Evolutionary conservation across 2,329 filamentous ascomycete genomes (phyloP).

Genomic region (Akanthomyces lecanii): DNA sequence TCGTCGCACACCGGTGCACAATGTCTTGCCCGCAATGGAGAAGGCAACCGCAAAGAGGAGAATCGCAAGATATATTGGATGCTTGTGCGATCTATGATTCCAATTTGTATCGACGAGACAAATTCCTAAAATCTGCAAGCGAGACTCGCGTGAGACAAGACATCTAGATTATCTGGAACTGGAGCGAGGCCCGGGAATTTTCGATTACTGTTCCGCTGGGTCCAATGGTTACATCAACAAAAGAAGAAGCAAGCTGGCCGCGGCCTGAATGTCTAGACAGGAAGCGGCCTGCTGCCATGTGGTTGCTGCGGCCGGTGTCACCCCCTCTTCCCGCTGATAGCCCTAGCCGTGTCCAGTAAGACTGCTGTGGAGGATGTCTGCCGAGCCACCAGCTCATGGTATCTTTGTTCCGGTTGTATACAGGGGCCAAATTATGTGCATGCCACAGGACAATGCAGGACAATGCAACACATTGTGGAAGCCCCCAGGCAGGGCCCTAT

Average conservation of each 20-base stretch:
- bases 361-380: slow-evolving; percentile 8
- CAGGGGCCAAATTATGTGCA: slow-evolving; percentile 6
- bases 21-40: slow-evolving; percentile 3
- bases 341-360: background rate
- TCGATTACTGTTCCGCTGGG: slow-evolving; percentile 3
- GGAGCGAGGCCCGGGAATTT: background rate
- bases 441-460: slow-evolving; percentile 3
- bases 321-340: background rate
- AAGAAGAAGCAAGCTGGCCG: background rate
- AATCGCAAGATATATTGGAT: slow-evolving; percentile 13
- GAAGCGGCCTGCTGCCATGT: slow-evolving; percentile 8
- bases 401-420: slow-evolving; percentile 10
- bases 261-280: background rate
- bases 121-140: background rate
- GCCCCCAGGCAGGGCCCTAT: background rate
- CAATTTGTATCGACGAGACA: slow-evolving; percentile 5
- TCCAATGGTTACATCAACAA: slow-evolving; percentile 14
- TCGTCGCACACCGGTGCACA: background rate
- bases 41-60: background rate
- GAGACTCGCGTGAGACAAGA: background rate
- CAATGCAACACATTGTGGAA: slow-evolving; percentile 1
- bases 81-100: slow-evolving; percentile 8
- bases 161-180: background rate
- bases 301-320: slow-evolving; percentile 3
- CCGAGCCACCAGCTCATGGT: background rate